Base-by-base conservation (phyloP, 257 asterid species). In the Ehretia macrophylla region DNA sequence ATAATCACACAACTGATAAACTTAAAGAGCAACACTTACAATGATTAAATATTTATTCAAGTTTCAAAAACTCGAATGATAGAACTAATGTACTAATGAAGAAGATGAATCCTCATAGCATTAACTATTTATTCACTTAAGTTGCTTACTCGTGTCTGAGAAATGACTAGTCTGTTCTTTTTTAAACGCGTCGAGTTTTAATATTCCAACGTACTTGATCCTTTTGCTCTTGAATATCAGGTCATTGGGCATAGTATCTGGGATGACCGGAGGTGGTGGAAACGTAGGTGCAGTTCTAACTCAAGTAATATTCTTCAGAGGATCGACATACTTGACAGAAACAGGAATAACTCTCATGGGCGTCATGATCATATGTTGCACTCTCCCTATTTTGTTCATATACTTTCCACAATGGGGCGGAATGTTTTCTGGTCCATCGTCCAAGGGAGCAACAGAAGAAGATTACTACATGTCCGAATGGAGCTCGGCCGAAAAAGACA, bases 381-480 rank as follows among this genome's bases (percentile, higher is more conserved):
- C 87, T 0, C 51, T 79, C 6, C 65, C 79, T 13, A 69, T 85
- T 22, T 0, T 74, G 17, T 35, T 84, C 40, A 81, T 88, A 46
- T 66, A 88, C 70, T 92, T 92, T 59, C 98, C 97, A 5, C 98
- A 88, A 16, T 92, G 98, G 98, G 98, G 97, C 1, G 97, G 98
- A 8, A 84, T 78, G 90, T 76, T 81, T 10, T 70, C 61, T 11
- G 95, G 90, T 1, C 80, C 94, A 1, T 27, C 35, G 3, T 27
- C 35, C 35, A 45, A 79, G 48, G 88, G 75, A 23, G 23, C 37
- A 0, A 79, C 87, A 0, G 98, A 92, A 61, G 95, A 92, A 70
- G 95, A 84, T 14, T 92, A 92, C 64, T 92, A 92, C 72, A 55
- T 79, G 79, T 69, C 85, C 4, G 98, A 88, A 62, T 92, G 97